These are phyloP conservation scores for Solanum chilense DNA, from an alignment of 257 asterid species.

Conservation along the genomic window DNA sequence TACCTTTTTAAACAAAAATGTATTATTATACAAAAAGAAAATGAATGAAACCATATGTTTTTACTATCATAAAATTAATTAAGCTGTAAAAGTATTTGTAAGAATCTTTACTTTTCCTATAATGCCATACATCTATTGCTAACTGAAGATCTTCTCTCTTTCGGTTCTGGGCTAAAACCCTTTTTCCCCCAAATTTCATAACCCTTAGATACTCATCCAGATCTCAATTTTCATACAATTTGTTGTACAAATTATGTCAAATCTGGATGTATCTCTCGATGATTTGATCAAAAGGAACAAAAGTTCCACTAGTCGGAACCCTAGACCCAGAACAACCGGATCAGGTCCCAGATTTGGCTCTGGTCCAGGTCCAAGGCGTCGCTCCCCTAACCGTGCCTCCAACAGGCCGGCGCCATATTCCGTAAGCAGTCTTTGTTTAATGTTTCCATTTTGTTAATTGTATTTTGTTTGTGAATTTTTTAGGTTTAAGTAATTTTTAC, in stretches of 20 bases:
- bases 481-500: not conserved
- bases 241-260: conserved; percentile 38
- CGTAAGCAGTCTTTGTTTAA: not conserved
- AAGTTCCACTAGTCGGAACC: conserved; percentile 25
- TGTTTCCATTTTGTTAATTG: not conserved
- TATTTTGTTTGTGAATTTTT: not conserved
- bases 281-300: conserved; percentile 93
- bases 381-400: conserved; percentile 49
- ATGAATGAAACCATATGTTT: too few relatives aligned
- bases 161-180: not conserved
- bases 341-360: conserved; percentile 40
- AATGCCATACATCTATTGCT: not conserved
- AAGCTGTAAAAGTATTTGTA: not conserved
- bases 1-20: too few relatives aligned
- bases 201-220: not conserved
- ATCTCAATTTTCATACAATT: not conserved
- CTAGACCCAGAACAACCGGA: conserved; percentile 20
- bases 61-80: not conserved
- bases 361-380: conserved; percentile 82
- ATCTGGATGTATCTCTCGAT: conserved; percentile 74
- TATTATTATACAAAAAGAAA: too few relatives aligned
- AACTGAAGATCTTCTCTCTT: not conserved
- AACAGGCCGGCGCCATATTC: conserved; percentile 64
- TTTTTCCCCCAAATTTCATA: not conserved
- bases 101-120: not conserved